Percentiles rank a stretch among this genome's conserved stretches.
phyloP scores from a whole-genome alignment of 441 rosid species.

The Dalechampia spathulata region DNA sequence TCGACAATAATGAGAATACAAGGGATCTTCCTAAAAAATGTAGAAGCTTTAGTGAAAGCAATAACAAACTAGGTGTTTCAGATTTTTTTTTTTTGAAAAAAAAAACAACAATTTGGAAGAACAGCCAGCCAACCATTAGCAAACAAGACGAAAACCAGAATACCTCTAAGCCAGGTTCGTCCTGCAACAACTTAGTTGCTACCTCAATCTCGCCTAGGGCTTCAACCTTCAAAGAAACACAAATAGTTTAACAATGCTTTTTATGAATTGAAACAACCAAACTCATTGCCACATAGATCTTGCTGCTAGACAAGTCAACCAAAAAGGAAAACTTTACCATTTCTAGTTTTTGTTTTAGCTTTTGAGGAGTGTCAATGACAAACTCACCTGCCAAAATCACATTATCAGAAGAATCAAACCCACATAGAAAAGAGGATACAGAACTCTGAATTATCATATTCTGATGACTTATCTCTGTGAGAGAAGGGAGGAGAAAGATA shows the following conservation, averaged over 20 bases:
- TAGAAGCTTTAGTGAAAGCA: slow-evolving; percentile 4
- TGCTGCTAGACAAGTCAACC: background rate
- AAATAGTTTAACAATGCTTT: slow-evolving; percentile 21
- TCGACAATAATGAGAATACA: slow-evolving; percentile 52
- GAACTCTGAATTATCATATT: background rate
- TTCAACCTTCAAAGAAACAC: slow-evolving; percentile 55
- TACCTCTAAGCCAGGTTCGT: slow-evolving; percentile 49
- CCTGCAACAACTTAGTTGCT: slow-evolving; percentile 70
- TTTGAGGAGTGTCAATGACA: slow-evolving; percentile 78
- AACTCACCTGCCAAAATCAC: slow-evolving; percentile 63
- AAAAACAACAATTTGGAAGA: slow-evolving; percentile 1
- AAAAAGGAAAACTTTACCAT: slow-evolving; percentile 42
- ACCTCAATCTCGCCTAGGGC: slow-evolving; percentile 81
- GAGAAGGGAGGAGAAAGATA: slow-evolving; percentile 6
- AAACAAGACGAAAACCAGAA: slow-evolving; percentile 3
- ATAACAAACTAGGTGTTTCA: background rate
- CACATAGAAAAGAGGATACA: background rate
- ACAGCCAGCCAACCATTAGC: background rate
- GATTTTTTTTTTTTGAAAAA: too few relatives aligned
- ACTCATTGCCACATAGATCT: slow-evolving; percentile 4
- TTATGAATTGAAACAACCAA: slow-evolving; percentile 13
- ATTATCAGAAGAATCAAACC: background rate
- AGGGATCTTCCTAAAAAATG: slow-evolving; percentile 64
- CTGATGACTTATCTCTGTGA: background rate
- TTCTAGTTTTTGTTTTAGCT: slow-evolving; percentile 76